Conservation (phyloP, 257 asterid genomes). For the Voacanga thouarsii region DNA sequence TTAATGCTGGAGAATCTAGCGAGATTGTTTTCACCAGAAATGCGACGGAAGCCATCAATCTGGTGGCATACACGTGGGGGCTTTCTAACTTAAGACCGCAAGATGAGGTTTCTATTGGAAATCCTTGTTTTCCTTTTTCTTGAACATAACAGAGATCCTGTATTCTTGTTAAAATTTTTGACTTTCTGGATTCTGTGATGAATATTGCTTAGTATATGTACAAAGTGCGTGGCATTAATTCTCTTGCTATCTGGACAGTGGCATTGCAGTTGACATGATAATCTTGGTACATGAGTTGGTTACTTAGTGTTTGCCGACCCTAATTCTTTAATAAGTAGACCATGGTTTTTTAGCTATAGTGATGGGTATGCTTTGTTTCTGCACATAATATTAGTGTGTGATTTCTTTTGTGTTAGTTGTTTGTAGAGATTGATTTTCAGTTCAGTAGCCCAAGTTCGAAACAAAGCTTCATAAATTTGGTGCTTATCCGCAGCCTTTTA, state of each 20-base stretch:
- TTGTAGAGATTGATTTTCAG: too few species aligned
- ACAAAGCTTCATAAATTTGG: too few species aligned
- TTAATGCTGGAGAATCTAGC: slow-evolving; percentile 57
- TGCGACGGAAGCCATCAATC: slow-evolving; percentile 96
- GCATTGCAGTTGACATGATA: not conserved
- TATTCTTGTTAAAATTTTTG: not conserved
- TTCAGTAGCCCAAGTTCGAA: too few species aligned
- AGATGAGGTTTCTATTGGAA: slow-evolving; percentile 62
- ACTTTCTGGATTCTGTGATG: not conserved
- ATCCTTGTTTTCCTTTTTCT: not conserved
- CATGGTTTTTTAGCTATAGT: not conserved
- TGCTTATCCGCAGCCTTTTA: too few species aligned
- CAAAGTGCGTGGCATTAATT: not conserved
- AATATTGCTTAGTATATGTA: not conserved
- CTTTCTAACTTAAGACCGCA: slow-evolving; percentile 68
- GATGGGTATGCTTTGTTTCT: not conserved
- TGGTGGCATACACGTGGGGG: slow-evolving; percentile 97
- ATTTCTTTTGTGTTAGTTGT: too few species aligned
- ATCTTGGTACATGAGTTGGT: not conserved
- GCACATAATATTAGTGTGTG: not conserved
- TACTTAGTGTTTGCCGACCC: not conserved
- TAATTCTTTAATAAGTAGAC: slow-evolving; percentile 1
- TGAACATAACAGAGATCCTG: not conserved
- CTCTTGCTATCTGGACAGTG: not conserved
- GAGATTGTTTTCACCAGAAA: slow-evolving; percentile 92